phyloP scores from a whole-genome alignment of 257 asterid genomes.

The Salvia rosmarinus region DNA sequence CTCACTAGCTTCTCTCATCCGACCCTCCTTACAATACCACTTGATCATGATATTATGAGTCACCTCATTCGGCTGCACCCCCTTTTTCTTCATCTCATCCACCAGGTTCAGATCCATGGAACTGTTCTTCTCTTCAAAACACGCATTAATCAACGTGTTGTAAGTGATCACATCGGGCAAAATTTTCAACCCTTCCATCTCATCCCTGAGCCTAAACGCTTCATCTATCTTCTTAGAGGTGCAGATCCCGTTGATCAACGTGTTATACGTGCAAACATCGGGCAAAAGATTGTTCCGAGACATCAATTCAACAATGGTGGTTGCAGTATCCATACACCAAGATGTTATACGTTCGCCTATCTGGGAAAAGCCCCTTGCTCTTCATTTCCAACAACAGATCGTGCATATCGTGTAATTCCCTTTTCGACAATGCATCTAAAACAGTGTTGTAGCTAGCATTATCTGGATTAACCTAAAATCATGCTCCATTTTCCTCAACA shows the following conservation, averaged over 20 bases:
- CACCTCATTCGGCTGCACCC: conserved; percentile 55
- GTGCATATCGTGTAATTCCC: conserved; percentile 70
- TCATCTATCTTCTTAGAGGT: conserved; percentile 61
- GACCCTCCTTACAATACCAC: conserved; percentile 78
- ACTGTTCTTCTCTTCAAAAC: conserved; percentile 50
- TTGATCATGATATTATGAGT: conserved; percentile 76
- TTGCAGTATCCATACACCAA: conserved; percentile 77
- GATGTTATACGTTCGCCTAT: conserved; percentile 66
- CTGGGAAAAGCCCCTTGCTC: conserved; percentile 60
- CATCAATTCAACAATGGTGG: conserved; percentile 70
- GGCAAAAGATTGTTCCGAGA: conserved; percentile 58
- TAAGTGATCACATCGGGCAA: conserved; percentile 78
- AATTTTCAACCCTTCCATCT: conserved; percentile 68
- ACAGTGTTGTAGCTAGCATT: conserved; percentile 73
- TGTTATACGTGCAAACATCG: conserved; percentile 74
- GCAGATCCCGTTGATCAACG: conserved; percentile 71
- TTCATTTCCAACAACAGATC: conserved; percentile 73
- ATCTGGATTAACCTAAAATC: conserved; percentile 62
- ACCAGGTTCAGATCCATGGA: conserved; percentile 55
- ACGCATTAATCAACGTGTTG: conserved; percentile 77
- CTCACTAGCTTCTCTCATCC: conserved; percentile 66
- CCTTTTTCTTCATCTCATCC: conserved; percentile 69
- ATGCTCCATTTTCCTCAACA: conserved; percentile 60
- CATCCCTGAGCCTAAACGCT: conserved; percentile 63
- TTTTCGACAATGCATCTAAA: conserved; percentile 62